Percentiles rank a stretch among this genome's conserved stretches.
Evolutionary conservation across 768 basidiomycete species (phyloP).

Genomic region (Coprinellus micaceus): DNA sequence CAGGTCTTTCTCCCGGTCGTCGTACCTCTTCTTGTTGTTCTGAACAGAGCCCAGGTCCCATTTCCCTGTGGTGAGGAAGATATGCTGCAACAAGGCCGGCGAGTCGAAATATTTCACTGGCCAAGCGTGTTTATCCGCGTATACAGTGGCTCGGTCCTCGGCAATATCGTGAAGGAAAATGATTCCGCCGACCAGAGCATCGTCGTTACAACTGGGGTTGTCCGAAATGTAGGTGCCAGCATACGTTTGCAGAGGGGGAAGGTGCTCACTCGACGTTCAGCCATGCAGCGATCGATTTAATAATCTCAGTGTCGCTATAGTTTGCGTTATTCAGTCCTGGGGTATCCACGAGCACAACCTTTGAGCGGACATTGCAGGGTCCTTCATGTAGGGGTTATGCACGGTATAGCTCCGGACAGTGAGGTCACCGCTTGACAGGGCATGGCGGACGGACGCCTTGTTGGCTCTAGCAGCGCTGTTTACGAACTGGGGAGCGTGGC

Average conservation of each 20-base stretch:
- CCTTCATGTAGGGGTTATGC: no score
- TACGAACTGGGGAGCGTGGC: no score
- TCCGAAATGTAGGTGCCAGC: no score
- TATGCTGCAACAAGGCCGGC: not conserved
- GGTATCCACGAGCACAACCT: no score
- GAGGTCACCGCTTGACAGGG: no score
- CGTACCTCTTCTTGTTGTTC: not conserved
- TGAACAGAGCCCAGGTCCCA: not conserved
- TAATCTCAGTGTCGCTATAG: no score
- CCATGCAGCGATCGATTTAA: not conserved
- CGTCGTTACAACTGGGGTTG: not conserved
- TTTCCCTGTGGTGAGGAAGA: not conserved
- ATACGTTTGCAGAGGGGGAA: not conserved
- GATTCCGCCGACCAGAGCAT: slow-evolving; percentile 3
- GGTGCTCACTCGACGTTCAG: not conserved
- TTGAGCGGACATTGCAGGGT: no score
- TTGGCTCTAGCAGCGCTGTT: no score
- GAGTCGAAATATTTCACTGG: not conserved
- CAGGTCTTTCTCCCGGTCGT: not conserved
- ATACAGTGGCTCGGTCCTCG: slow-evolving; percentile 4
- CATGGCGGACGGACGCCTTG: no score
- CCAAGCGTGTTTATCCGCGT: no score
- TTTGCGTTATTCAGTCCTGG: no score
- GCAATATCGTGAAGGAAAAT: slow-evolving; percentile 12
- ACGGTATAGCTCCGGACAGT: no score